Percentiles rank a stretch among this genome's conserved stretches.
Conservation (phyloP, 768 basidiomycete species). For the Sporobolomyces pararoseus region DNA sequence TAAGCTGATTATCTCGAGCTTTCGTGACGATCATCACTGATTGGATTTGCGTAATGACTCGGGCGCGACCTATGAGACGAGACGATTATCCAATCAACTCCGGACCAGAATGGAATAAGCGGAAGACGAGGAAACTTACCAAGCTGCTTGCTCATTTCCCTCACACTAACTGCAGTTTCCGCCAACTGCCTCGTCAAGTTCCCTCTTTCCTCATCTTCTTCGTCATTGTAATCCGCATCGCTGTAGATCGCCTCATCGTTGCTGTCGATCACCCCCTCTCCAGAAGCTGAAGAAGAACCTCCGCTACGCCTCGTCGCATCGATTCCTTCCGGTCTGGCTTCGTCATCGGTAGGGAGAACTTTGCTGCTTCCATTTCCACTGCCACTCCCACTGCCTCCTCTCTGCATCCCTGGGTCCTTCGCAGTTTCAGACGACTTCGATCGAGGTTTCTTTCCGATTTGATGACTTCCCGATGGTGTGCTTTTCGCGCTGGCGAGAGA, state of each 20-base stretch:
- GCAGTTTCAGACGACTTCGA: slow-evolving; percentile 9
- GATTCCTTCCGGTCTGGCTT: background rate
- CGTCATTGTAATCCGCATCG: slow-evolving; percentile 52
- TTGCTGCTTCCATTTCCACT: background rate
- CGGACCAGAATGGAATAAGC: background rate
- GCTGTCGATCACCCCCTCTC: background rate
- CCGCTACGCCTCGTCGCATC: background rate
- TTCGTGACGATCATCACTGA: slow-evolving; percentile 93
- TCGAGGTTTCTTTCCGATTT: background rate
- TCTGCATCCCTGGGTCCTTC: background rate
- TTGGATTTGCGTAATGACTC: slow-evolving; percentile 86
- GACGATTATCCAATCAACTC: background rate
- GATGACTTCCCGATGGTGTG: background rate
- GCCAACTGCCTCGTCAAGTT: slow-evolving; percentile 88
- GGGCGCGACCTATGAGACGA: slow-evolving; percentile 67
- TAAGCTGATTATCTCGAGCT: slow-evolving; percentile 92
- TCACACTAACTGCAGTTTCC: slow-evolving; percentile 91
- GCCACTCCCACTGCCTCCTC: background rate
- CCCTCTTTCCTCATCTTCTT: slow-evolving; percentile 58
- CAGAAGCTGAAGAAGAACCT: background rate
- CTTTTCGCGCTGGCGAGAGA: slow-evolving; percentile 35
- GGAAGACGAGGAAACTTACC: slow-evolving; percentile 54
- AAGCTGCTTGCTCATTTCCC: slow-evolving; percentile 98
- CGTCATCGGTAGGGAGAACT: background rate
- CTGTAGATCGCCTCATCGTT: background rate